Evolutionary conservation across 78 protist species (phyloP), one percentile per base, ranked within the genome.

Genomic region (Cavenderia fasciculata): DNA sequence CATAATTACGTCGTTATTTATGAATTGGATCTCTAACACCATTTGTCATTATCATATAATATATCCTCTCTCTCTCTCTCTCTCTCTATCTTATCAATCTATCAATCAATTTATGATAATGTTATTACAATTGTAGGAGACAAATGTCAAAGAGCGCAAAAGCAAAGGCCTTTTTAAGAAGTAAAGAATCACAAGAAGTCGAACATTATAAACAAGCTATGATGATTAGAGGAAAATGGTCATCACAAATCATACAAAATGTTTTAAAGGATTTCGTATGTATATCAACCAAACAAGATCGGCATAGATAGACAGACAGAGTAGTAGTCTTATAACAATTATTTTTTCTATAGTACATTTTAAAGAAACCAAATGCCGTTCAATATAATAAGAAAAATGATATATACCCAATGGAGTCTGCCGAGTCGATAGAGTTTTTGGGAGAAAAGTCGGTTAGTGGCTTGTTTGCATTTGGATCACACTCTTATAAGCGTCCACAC

Each of bases 401-500:
- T 56, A 59, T 87, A n/a, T 75, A 61, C 59, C 94, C 94, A 61
- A 77, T 87, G 84, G 94, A 87, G 29, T 77, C 85, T 36, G 87
- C 74, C 38, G 72, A 61, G 21, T 46, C 86, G 18, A 73, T 87
- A 18, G 94, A 87, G 29, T 74, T 74, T 61, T 70, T 65, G n/a
- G 85, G 86, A 59, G 85, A 87, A 27, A 68, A 59, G 36, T 77
- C 78, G 52, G 97, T 97, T 74, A 34, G 92, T 25, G 49, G 92
- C 18, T 74, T 97, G 14, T 96, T 97, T 70, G 84, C 72, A 36
- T 94, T 95, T 29, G 98, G 92, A 25, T 29, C 90, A 12, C 95
- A 94, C 84, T 29, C 84, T 31, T 96, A 97, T 59, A 97, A 97
- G 71, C 79, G 98, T 4, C 97, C 98, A 21, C 25, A 96, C 62